Base-by-base conservation (phyloP, 169 alveolate genomes). In the Plasmodium falciparum region DNA sequence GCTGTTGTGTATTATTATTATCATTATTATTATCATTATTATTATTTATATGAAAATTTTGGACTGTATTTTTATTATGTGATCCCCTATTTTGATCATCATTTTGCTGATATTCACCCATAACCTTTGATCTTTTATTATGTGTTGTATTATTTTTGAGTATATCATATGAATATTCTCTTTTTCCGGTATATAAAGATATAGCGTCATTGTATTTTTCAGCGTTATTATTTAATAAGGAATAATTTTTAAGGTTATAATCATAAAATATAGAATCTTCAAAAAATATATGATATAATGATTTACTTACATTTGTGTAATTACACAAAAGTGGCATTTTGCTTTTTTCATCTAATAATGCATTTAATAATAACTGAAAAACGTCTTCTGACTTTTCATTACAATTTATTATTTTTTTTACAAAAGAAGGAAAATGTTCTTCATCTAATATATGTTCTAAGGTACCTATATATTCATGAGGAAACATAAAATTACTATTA, bases 301-400 rank as follows among this genome's bases (percentile, higher is more conserved):
- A 50, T 78, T 78, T 65, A 59, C 70, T 65, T 17, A 78, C 66
- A 78, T 78, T 78, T 65, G 67, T 76, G 54, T 78, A 78, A 59
- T 78, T 78, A 29, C 71, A 78, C 20, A 67, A 22, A 45, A 20
- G 39, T 15, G 76, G 22, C n/a, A 15, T 12, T 26, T 45, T 78
- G 22, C 17, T 20, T 47, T 49, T 67, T 12, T 78, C 33, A 78
- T 78, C 49, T 11, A 67, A 65, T 12, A 78, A 71, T 52, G 22
- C 66, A 20, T 66, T 66, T 3, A 78, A 66, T 12, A 78, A 52
- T 70, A 50, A 29, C n/a, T 52, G 5, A 78, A 78, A 78, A 78
- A 78, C 67, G 29, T 78, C 78, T 22, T 78, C 67, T 58, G 89
- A 78, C 67, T 66, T 78, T n/a, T 65, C 72, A 78, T 78, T 65